Conservation (phyloP, 202 grass and related monocot species). For the Panicum hallii region DNA sequence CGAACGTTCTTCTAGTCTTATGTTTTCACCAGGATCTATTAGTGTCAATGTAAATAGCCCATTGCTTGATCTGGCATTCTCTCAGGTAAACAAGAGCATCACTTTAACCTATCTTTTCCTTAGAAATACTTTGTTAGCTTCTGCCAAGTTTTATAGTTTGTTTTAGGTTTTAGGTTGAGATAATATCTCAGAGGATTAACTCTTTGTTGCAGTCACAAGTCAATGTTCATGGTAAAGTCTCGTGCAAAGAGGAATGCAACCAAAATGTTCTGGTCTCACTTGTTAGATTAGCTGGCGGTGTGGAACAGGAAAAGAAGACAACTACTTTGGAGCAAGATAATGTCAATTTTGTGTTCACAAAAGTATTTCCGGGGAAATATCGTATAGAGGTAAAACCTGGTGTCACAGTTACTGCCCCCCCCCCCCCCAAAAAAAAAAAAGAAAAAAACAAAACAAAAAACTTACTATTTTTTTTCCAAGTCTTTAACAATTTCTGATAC, state of each 20-base stretch:
- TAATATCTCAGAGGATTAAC: conserved; percentile 38
- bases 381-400: conserved; percentile 70
- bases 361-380: conserved; percentile 99
- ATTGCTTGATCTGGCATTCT: conserved; percentile 83
- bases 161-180: conserved; percentile 4
- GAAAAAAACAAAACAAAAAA: background rate
- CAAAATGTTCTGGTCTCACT: conserved; percentile 73
- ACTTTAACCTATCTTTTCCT: conserved; percentile 30
- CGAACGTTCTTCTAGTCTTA: conserved; percentile 60
- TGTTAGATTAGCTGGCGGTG: conserved; percentile 66
- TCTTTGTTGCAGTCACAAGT: conserved; percentile 80
- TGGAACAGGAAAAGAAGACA: conserved; percentile 67
- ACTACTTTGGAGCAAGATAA: conserved; percentile 66
- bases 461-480: conserved; percentile 38
- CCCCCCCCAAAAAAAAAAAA: too few relatives aligned
- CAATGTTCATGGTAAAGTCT: conserved; percentile 84
- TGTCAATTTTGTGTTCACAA: conserved; percentile 72
- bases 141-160: background rate
- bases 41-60: conserved; percentile 79
- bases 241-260: conserved; percentile 89
- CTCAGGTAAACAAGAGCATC: conserved; percentile 65
- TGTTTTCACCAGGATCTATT: conserved; percentile 86
- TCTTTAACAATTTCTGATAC: conserved; percentile 31
- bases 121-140: conserved; percentile 16
- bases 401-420: background rate